Base-by-base conservation (phyloP, 257 asterid genomes). In the Nicotiana benthamiana region DNA sequence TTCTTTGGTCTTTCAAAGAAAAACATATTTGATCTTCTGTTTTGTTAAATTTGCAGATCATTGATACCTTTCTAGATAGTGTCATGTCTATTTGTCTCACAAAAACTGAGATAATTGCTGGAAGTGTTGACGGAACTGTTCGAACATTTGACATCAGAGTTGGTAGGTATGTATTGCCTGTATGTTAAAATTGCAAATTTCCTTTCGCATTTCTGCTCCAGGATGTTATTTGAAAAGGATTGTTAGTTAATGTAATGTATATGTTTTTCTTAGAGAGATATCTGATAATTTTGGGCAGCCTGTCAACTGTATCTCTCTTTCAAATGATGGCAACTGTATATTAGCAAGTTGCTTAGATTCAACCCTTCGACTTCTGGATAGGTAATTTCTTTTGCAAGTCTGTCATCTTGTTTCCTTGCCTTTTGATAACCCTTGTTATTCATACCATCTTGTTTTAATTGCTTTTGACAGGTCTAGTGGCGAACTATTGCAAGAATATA, bases 101-200 rank as follows among this genome's bases (percentile, higher is more conserved):
- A 7, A 89, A 92, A 88, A 88, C 92, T 82, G 98, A 95, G 89
- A 93, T 95, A 83, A 92, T 95, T 87, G 99, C 93, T 80, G 99
- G 97, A 89, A 91, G 99, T 89, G 99, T 95, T 46, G 99, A 95
- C 85, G 99, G 99, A 85, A 92, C 98, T 80, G 96, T 93, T 88
- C 91, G 97, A 56, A 95, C 99, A 79, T 93, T 95, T 88, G 99
- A 95, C 85, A 92, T 95, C 81, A 90, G 99, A 79, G 90, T 90
- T 46, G 99, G 99, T 87, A 90, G 98, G 99, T 95, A 95, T 30
- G 97, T 90, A 80, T 64, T 81, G 67, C 85, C 54, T 76, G 9
- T 20, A 62, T 79, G 61, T 9, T 83, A 43, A 32, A 62, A 53
- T 20, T 15, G n/a, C 4, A 11, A 54, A 24, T 52, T 80, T 76